Evolutionary conservation across 129 eudicot genomes (phyloP).

Genomic region (Artemisia tridentata): DNA sequence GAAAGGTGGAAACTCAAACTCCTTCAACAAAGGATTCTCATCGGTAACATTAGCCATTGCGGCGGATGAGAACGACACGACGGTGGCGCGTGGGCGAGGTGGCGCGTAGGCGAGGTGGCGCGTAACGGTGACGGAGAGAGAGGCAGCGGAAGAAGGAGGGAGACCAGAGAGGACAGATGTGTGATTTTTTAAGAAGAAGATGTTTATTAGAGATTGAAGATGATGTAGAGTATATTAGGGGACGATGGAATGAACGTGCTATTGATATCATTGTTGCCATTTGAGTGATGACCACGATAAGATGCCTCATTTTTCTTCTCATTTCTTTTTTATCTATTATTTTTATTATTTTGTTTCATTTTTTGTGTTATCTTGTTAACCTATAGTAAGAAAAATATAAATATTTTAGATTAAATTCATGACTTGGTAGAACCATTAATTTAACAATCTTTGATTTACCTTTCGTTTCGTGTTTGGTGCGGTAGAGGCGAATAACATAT

Average conservation of each 20-base stretch:
- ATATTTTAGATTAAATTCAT: no score
- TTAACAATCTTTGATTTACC: no score
- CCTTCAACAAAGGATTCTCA: constrained; percentile 60
- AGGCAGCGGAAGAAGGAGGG: constrained; percentile 48
- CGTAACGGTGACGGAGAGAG: constrained; percentile 11
- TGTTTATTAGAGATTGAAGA: constrained; percentile 29
- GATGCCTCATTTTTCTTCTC: constrained; percentile 22
- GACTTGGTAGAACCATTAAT: background rate
- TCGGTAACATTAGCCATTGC: constrained; percentile 13
- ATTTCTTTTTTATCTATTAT: constrained; percentile 8
- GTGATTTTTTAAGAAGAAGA: constrained; percentile 49
- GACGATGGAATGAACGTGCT: constrained; percentile 55
- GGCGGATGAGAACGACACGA: constrained; percentile 33
- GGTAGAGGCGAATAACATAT: no score
- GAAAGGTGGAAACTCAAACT: constrained; percentile 82
- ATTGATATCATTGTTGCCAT: constrained; percentile 50
- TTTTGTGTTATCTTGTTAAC: background rate
- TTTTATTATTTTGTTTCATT: background rate
- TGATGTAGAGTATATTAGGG: constrained; percentile 17
- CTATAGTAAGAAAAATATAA: no score
- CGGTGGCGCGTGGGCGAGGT: background rate
- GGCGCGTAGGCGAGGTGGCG: constrained; percentile 11
- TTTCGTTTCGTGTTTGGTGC: no score
- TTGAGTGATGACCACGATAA: constrained; percentile 9
- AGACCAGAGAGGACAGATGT: constrained; percentile 62